These are phyloP conservation scores for Suillus brevipes DNA, from an alignment of 768 basidiomycete species.

Conservation along the genomic window DNA sequence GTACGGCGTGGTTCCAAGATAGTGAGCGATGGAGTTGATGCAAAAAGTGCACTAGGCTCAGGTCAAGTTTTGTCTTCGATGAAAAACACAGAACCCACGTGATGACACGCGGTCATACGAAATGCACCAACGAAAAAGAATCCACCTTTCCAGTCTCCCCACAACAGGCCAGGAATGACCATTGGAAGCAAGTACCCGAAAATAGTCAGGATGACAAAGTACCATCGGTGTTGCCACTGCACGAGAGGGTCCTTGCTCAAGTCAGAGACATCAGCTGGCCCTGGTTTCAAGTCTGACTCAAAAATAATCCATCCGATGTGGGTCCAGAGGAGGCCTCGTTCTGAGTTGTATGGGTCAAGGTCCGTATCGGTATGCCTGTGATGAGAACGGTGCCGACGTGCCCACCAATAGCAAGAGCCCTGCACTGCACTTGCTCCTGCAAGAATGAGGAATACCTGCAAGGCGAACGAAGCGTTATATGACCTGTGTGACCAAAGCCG, in stretches of 20 bases:
- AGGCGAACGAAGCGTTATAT: constrained; percentile 69
- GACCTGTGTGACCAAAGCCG: constrained; percentile 85
- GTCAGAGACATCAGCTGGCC: constrained; percentile 72
- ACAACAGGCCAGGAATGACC: constrained; percentile 65
- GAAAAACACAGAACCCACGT: constrained; percentile 49
- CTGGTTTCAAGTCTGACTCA: constrained; percentile 71
- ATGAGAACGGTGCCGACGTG: constrained; percentile 78
- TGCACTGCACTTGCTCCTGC: constrained; percentile 84
- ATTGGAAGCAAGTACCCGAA: constrained; percentile 74
- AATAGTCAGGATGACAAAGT: constrained; percentile 57
- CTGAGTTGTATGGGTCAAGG: constrained; percentile 81
- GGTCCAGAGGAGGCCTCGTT: constrained; percentile 75
- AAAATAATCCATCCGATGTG: constrained; percentile 87
- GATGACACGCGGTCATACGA: constrained; percentile 75
- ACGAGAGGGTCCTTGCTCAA: constrained; percentile 67
- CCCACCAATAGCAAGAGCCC: constrained; percentile 89
- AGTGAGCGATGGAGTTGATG: constrained; percentile 88
- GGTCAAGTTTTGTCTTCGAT: constrained; percentile 2
- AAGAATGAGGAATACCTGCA: constrained; percentile 68
- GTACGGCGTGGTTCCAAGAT: constrained; percentile 77
- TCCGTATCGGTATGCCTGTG: constrained; percentile 86
- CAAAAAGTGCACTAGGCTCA: constrained; percentile 75
- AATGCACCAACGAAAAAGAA: constrained; percentile 74
- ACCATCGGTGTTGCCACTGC: constrained; percentile 77
- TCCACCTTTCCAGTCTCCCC: constrained; percentile 78